Base-by-base conservation (phyloP, 441 rosid species). In the Erodium moschatum region DNA sequence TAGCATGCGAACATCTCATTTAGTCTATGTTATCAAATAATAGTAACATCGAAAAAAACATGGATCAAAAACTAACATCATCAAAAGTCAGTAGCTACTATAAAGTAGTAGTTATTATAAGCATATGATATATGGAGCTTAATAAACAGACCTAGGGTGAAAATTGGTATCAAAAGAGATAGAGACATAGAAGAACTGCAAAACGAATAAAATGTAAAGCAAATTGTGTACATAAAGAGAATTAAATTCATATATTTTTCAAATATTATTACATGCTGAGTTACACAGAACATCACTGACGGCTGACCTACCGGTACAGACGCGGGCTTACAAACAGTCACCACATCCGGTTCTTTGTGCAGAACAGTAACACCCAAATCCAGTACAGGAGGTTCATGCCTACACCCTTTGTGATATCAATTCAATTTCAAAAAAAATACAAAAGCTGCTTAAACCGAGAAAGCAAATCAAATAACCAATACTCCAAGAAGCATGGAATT, bases 331-430 rank as follows among this genome's bases (percentile, higher is more conserved):
- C 88, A 91, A 72, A 94, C 84, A 56, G 93, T 87, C 67, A 91
- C 79, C 60, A 91, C 97, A 67, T 91, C 94, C 0, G 78, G 79
- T 74, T 87, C 96, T 66, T 84, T 81, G 21, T 80, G 78, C 69
- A 94, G 96, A 63, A 91, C 68, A 27, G 76, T 52, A 24, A 94
- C 82, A 73, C 79, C 87, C 78, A 69, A 83, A 68, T 84, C 86
- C 88, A 84, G 83, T 66, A 84, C 96, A 6, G 97, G 96, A 0
- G 97, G 96, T 80, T 93, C 98, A 80, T 89, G 97, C 89, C 98
- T 91, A 78, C 77, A 85, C 75, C 69, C 80, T 68, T 82, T 50
- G 56, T 44, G 40, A 63, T 75, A 80, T 81, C 75, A 80, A 68
- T 42, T 16, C 73, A 75, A 64, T 50, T 63, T 71, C 33, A 58